These are phyloP conservation scores for Royoungia palumana DNA, from an alignment of 768 basidiomycete genomes.

Conservation along the genomic window DNA sequence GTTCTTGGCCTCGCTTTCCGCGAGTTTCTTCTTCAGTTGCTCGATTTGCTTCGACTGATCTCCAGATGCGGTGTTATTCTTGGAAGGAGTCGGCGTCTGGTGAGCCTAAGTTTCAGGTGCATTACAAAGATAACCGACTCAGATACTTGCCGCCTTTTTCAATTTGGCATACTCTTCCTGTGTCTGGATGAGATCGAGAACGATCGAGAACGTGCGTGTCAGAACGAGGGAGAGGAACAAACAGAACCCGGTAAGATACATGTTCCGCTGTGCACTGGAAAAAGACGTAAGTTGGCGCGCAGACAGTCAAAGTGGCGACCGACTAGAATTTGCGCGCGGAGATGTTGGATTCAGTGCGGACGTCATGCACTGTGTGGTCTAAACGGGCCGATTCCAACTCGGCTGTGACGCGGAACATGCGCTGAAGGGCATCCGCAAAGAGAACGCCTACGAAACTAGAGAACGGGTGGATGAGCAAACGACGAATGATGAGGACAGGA, in stretches of 20 bases:
- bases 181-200: constrained; percentile 84
- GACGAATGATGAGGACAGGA: not conserved
- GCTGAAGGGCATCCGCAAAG: constrained; percentile 88
- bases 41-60: constrained; percentile 45
- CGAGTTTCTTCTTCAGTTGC: constrained; percentile 66
- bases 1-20: constrained; percentile 51
- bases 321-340: constrained; percentile 94
- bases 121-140: not conserved
- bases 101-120: not conserved
- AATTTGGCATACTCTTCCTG: constrained; percentile 86
- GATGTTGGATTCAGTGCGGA: constrained; percentile 80
- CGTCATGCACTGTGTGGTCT: constrained; percentile 50
- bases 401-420: constrained; percentile 80
- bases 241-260: constrained; percentile 90
- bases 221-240: constrained; percentile 95
- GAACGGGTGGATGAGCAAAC: not conserved
- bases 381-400: constrained; percentile 68
- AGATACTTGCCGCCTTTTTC: constrained; percentile 51
- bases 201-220: constrained; percentile 88
- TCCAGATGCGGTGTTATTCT: constrained; percentile 18
- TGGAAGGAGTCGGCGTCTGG: constrained; percentile 37
- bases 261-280: constrained; percentile 78
- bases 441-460: constrained; percentile 80
- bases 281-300: not conserved
- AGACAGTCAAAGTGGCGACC: constrained; percentile 21